These are phyloP conservation scores for Sistotremastrum suecicum DNA, from an alignment of 768 basidiomycete genomes.

Conservation along the genomic window DNA sequence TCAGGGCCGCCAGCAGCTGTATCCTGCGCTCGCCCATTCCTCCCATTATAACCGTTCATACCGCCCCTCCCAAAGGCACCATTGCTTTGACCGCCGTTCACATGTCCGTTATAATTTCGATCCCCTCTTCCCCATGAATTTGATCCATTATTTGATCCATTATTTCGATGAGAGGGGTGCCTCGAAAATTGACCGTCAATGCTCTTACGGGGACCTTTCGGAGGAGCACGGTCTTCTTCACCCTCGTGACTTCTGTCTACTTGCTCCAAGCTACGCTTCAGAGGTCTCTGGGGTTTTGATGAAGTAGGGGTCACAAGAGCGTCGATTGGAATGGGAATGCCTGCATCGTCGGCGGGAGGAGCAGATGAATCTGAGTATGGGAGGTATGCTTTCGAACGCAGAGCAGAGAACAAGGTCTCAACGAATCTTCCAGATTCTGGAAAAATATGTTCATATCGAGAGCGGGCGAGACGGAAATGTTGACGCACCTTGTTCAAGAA, in stretches of 20 bases:
- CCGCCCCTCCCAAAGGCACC: slow-evolving; percentile 24
- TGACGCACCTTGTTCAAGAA: slow-evolving; percentile 73
- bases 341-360: slow-evolving; percentile 31
- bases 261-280: slow-evolving; percentile 51
- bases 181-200: slow-evolving; percentile 56
- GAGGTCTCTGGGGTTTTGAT: slow-evolving; percentile 29
- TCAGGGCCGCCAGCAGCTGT: slow-evolving; percentile 2
- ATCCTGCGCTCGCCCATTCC: slow-evolving; percentile 6
- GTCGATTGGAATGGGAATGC: slow-evolving; percentile 74
- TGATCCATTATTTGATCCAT: neutral
- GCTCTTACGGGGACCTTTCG: slow-evolving; percentile 60
- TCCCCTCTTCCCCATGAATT: neutral
- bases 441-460: slow-evolving; percentile 4
- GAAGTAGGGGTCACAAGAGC: slow-evolving; percentile 36
- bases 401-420: slow-evolving; percentile 70
- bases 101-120: neutral
- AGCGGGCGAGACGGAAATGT: slow-evolving; percentile 6
- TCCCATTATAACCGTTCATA: slow-evolving; percentile 19
- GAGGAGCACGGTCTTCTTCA: slow-evolving; percentile 34
- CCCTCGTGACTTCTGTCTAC: slow-evolving; percentile 29
- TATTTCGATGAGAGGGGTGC: slow-evolving; percentile 15
- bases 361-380: slow-evolving; percentile 44
- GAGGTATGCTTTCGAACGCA: slow-evolving; percentile 76
- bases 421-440: slow-evolving; percentile 57
- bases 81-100: too few species aligned